phyloP scores from a whole-genome alignment of 2,329 filamentous ascomycete species.

The Diplodia sapinea region DNA sequence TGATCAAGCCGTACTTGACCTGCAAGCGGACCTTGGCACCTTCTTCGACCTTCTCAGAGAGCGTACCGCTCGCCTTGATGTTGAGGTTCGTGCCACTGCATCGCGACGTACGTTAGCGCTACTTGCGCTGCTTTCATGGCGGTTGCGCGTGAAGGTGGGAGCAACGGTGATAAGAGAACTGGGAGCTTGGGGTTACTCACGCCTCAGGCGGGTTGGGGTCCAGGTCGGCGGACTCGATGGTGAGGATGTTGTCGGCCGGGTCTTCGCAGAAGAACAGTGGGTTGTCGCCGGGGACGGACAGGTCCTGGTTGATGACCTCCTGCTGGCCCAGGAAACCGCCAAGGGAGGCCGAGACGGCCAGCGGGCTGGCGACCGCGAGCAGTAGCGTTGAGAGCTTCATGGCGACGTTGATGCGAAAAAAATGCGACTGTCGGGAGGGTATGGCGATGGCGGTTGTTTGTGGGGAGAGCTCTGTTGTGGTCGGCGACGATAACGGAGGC shows the following conservation, averaged over 20 bases:
- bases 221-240: conserved; percentile 80
- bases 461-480: conserved; percentile 8
- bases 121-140: not conserved
- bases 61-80: conserved; percentile 79
- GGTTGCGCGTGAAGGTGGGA: not conserved
- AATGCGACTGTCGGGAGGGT: not conserved
- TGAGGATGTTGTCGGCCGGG: conserved; percentile 72
- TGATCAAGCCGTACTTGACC: conserved; percentile 95
- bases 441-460: conserved; percentile 5
- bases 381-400: conserved; percentile 30
- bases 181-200: conserved; percentile 62
- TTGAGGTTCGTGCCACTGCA: conserved; percentile 75
- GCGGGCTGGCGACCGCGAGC: conserved; percentile 28
- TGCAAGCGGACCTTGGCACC: conserved; percentile 82
- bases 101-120: not conserved
- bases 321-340: conserved; percentile 25
- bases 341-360: conserved; percentile 14
- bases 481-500: conserved; percentile 28
- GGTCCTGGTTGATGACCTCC: conserved; percentile 51
- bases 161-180: not conserved
- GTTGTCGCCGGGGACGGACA: conserved; percentile 81
- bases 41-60: conserved; percentile 73
- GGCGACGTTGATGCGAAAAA: not conserved
- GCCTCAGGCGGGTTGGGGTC: conserved; percentile 82
- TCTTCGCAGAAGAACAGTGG: conserved; percentile 80